A percentile compares a stretch with the other conserved stretches of the same genome.
Conservation (phyloP, 2,329 filamentous ascomycete genomes). For the Calonectria henricotiae region DNA sequence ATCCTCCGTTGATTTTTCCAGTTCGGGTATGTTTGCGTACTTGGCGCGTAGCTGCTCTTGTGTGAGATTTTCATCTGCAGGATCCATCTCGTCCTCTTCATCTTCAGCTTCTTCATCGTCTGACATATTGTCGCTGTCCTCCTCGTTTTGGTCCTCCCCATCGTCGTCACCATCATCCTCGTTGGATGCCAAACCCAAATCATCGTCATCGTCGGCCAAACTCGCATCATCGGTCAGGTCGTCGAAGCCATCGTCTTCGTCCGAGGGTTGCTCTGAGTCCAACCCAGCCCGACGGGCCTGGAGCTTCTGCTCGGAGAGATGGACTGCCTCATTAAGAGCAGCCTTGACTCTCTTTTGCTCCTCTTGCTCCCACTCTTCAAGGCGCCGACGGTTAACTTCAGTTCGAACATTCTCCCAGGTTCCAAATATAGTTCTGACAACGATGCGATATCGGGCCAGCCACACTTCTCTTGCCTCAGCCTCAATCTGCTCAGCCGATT, state of each 20-base stretch:
- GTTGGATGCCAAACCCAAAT: constrained; percentile 56
- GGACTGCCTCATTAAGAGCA: constrained; percentile 82
- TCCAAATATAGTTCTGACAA: constrained; percentile 72
- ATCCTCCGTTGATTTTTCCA: constrained; percentile 56
- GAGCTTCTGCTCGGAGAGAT: constrained; percentile 79
- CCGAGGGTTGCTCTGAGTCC: constrained; percentile 68
- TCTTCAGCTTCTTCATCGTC: constrained; percentile 76
- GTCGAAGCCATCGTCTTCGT: constrained; percentile 65
- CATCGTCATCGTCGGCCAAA: constrained; percentile 55
- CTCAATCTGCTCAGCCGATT: constrained; percentile 85
- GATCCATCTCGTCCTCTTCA: constrained; percentile 69
- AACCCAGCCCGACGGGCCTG: constrained; percentile 72
- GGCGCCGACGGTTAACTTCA: constrained; percentile 74
- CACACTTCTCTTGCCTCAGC: constrained; percentile 81
- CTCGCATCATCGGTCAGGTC: constrained; percentile 67
- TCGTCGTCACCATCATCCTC: constrained; percentile 62
- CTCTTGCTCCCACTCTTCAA: constrained; percentile 77
- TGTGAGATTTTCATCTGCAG: constrained; percentile 77
- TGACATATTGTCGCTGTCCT: constrained; percentile 71
- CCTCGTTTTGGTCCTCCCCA: constrained; percentile 62
- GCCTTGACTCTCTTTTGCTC: constrained; percentile 77
- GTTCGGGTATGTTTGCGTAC: constrained; percentile 76
- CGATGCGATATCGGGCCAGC: constrained; percentile 79
- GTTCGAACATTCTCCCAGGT: constrained; percentile 77
- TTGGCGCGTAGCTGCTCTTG: constrained; percentile 80